Base-by-base conservation (phyloP, 441 rosid genomes). In the Euphorbia celastroides region DNA sequence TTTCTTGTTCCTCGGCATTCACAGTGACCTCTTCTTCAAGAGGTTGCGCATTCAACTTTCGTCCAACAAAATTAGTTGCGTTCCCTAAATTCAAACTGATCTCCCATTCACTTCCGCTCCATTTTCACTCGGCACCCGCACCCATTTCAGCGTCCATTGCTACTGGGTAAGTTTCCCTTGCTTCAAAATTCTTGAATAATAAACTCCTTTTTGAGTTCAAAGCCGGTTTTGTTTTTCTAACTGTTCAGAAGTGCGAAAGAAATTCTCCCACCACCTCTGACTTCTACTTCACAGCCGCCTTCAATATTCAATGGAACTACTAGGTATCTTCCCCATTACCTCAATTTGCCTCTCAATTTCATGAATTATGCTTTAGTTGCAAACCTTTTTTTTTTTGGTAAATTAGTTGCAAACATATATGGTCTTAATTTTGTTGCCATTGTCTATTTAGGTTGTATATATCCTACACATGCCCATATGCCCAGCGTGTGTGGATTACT, bases 401-500 rank as follows among this genome's bases (percentile, higher is more conserved):
- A 16, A 22, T 3, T 28, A 8, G 7, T 36, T 41, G 20, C 12
- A 55, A 16, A 34, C 38, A 2, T n/a, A 36, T 36, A 36, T 36
- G 42, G 42, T 36, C 7, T 36, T 36, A 36, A 36, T 36, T 36
- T 7, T 36, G 42, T 36, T 36, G 42, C 42, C 42, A 36, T 36
- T 60, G 69, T 13, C 26, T 71, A 36, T 79, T 74, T 72, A 90
- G 97, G 88, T 80, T 91, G 82, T 88, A 88, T 30, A 82, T 87
- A 60, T 82, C 92, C 3, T 88, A 87, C 61, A 66, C 77, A 42
- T 88, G 97, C 67, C 93, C 97, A 10, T 87, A 78, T 60, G 93
- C 90, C 0, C 97, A 91, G 75, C 97, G 93, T 30, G 89, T 76
- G 66, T 88, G 97, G 96, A 82, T 91, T 72, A 75, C 96, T 31